Evolutionary conservation across 2,329 filamentous ascomycete genomes (phyloP), one percentile per base, ranked within the genome.

Genomic region (Alternaria ethzedia): DNA sequence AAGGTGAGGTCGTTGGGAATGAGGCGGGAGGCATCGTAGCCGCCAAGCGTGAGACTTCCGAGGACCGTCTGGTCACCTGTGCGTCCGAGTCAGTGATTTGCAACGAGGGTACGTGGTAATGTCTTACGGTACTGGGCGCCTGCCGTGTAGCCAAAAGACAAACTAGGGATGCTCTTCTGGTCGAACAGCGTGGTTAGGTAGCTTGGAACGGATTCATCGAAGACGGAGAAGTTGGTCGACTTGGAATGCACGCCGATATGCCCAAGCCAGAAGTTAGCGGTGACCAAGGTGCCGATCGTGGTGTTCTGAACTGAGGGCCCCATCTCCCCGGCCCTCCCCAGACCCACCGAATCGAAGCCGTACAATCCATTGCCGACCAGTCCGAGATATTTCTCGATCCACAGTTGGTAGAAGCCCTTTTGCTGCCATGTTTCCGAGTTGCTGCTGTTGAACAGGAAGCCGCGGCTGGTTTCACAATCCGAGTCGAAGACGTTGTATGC

Each of bases 81-180:
- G 50, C 76, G 28, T 36, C 56, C 62, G 55, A 65, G 57, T 68
- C 65, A 57, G 64, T 10, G 11, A 23, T 23, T 15, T 47, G 11
- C 13, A 46, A n/a, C 36, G 6, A 17, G 28, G 13, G 10, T 28
- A 20, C 10, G 21, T 8, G 36, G 20, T 17, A 17, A 36, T 13
- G 26, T 79, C 86, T 76, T 81, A 89, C 89, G 85, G 73, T 93
- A 93, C 65, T 86, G 86, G n/a, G 90, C 90, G 15, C 91, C 91
- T 44, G 91, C 91, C 4, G 91, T 93, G 76, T 90, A 94, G 55
- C 89, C 90, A 75, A 91, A 93, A 45, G 89, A 91, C 65, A 92
- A 84, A 75, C 91, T 93, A 1, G 90, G 89, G 51, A 93, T 91
- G 61, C 80, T 82, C 9, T 86, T 86, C 49, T 77, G 71, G 11